phyloP scores from a whole-genome alignment of 2,329 filamentous ascomycete species.

The Malbranchea cinnamomea region DNA sequence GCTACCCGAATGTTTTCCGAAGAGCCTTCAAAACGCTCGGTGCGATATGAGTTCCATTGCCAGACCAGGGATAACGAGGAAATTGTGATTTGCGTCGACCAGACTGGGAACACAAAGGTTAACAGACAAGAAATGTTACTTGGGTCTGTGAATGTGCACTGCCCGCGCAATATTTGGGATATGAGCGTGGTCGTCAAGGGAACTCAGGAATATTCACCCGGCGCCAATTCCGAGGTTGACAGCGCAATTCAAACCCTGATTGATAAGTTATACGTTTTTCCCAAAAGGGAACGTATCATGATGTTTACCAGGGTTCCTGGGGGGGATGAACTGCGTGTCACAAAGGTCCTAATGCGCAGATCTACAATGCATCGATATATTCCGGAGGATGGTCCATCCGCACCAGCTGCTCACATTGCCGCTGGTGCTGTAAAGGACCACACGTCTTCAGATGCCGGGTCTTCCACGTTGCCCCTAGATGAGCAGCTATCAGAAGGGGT shows the following conservation, averaged over 20 bases:
- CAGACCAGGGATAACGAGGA: conserved; percentile 15
- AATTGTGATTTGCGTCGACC: conserved; percentile 21
- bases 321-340: conserved; percentile 14
- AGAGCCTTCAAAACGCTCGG: conserved; percentile 2
- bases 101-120: conserved; percentile 17
- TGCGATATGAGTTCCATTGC: conserved; percentile 28
- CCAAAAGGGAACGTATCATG: conserved; percentile 13
- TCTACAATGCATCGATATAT: conserved; percentile 18
- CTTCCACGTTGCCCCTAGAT: too few relatives aligned
- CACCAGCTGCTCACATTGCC: too few relatives aligned
- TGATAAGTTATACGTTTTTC: conserved; percentile 20
- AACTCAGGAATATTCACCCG: conserved; percentile 12
- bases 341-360: conserved; percentile 22
- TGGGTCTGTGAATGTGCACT: conserved; percentile 25
- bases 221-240: conserved; percentile 14
- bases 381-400: too few relatives aligned
- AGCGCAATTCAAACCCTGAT: conserved; percentile 18
- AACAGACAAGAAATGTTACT: conserved; percentile 15
- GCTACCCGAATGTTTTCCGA: conserved; percentile 14
- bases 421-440: too few relatives aligned
- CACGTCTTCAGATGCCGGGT: too few relatives aligned
- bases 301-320: conserved; percentile 17
- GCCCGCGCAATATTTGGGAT: conserved; percentile 27
- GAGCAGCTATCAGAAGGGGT: too few relatives aligned
- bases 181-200: conserved; percentile 20